Evolutionary conservation across 2,329 filamentous ascomycete genomes (phyloP), one percentile per base, ranked within the genome.

Genomic region (Penicillium freii): DNA sequence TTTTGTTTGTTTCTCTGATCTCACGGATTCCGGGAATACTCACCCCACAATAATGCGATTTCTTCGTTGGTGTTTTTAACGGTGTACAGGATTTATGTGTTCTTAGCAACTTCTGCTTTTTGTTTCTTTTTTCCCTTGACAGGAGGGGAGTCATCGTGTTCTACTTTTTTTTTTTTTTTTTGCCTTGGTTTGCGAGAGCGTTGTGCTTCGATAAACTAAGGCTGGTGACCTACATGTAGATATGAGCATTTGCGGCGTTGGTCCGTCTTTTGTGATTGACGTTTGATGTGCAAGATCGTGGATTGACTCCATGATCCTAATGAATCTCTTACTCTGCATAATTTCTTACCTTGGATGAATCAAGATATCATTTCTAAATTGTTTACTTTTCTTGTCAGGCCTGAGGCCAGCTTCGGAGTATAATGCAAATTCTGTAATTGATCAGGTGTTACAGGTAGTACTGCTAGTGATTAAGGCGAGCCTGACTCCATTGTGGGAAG

Each of bases 161-260:
- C 50, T 69, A 69, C 57, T 63, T 66, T 66, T 66, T 60, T 68
- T 62, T 64, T 64, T 62, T 31, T 25, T 25, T 42, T 59, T 66
- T 50, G 61, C 61, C 56, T 62, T 60, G 55, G 63, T 65, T 58
- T 65, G 55, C 62, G 60, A 65, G 60, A 62, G 66, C 64, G 58
- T 57, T 62, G 64, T 65, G 68, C 67, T 71, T 68, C 67, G 64
- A 69, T 68, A 71, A 66, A 69, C 62, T 68, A 66, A 70, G 68
- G 66, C 63, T 65, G 68, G 72, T 66, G 69, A 69, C 57, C 56
- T 70, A 66, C 63, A 71, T 75, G 72, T 75, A 75, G 72, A 75
- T 74, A 73, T 71, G 69, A 72, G 72, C 72, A 75, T 75, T 66
- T 67, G 65, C 61, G 72, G 73, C 69, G 70, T 73, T 72, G 56